A percentile compares a stretch with the other conserved stretches of the same genome.
phyloP scores from a whole-genome alignment of 495 filamentous ascomycete genomes.

The Parathielavia appendiculata region DNA sequence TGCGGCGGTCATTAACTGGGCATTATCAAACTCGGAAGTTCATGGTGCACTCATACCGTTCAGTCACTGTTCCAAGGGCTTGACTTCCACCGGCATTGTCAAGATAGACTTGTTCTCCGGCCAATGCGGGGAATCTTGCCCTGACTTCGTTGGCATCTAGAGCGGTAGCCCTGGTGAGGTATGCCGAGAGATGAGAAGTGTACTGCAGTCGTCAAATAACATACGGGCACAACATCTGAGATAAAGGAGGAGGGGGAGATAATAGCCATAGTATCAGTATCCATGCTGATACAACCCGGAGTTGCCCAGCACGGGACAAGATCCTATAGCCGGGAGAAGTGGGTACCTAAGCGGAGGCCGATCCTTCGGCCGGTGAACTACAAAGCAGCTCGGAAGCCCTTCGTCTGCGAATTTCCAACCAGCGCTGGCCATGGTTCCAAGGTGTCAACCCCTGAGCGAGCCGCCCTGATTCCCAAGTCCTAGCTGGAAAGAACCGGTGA shows the following conservation, averaged over 20 bases:
- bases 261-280: too few species aligned
- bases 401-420: too few species aligned
- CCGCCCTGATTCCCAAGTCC: not conserved
- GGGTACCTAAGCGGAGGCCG: too few species aligned
- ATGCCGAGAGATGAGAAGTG: not conserved
- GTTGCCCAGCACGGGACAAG: too few species aligned
- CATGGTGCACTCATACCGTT: slow-evolving; percentile 47
- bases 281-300: too few species aligned
- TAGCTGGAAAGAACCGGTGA: not conserved
- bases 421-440: too few species aligned
- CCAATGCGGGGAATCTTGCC: slow-evolving; percentile 59
- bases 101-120: slow-evolving; percentile 61
- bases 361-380: too few species aligned
- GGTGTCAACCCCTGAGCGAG: too few species aligned
- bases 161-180: slow-evolving; percentile 5
- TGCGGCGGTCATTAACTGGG: slow-evolving; percentile 26
- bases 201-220: not conserved
- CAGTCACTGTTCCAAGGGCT: slow-evolving; percentile 55
- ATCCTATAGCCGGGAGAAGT: too few species aligned
- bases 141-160: slow-evolving; percentile 54
- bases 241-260: not conserved
- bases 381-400: too few species aligned
- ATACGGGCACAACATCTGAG: too few species aligned
- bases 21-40: not conserved
- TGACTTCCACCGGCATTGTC: slow-evolving; percentile 76